phyloP scores from a whole-genome alignment of 106 monocot genomes.

The Dioscorea zingiberensis region DNA sequence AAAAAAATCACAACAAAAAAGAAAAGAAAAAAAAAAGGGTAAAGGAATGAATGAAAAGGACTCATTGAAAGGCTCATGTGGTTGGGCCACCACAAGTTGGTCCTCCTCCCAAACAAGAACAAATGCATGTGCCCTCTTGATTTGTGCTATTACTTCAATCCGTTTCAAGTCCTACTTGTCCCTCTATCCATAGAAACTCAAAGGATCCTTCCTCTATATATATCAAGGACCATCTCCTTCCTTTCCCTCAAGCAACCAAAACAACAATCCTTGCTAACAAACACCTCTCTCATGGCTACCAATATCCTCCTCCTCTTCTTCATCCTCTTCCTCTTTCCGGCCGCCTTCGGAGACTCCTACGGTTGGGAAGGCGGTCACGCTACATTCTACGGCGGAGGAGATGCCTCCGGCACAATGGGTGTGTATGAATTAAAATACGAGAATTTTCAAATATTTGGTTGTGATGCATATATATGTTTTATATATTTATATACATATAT shows the following conservation, averaged over 20 bases:
- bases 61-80: too few relatives aligned
- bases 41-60: too few relatives aligned
- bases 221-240: too few relatives aligned
- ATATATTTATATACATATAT: too few relatives aligned
- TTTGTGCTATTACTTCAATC: neutral
- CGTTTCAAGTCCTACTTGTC: neutral
- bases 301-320: conserved; percentile 15
- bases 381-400: conserved; percentile 56
- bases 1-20: neutral
- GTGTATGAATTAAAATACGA: conserved; percentile 1
- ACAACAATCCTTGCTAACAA: neutral
- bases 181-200: neutral
- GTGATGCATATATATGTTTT: too few relatives aligned
- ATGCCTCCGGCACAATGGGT: conserved; percentile 68
- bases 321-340: conserved; percentile 9
- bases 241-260: neutral
- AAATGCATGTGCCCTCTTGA: conserved; percentile 5
- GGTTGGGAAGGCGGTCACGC: conserved; percentile 47
- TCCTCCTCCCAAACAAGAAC: neutral
- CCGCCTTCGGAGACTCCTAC: conserved; percentile 8
- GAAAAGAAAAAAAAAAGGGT: too few relatives aligned
- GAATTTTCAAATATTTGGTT: too few relatives aligned
- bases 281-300: conserved; percentile 11
- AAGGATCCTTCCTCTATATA: neutral
- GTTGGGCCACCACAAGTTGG: conserved; percentile 1